These are phyloP conservation scores for Aspergillus unguis DNA, from an alignment of 2,329 filamentous ascomycete genomes.

Conservation along the genomic window DNA sequence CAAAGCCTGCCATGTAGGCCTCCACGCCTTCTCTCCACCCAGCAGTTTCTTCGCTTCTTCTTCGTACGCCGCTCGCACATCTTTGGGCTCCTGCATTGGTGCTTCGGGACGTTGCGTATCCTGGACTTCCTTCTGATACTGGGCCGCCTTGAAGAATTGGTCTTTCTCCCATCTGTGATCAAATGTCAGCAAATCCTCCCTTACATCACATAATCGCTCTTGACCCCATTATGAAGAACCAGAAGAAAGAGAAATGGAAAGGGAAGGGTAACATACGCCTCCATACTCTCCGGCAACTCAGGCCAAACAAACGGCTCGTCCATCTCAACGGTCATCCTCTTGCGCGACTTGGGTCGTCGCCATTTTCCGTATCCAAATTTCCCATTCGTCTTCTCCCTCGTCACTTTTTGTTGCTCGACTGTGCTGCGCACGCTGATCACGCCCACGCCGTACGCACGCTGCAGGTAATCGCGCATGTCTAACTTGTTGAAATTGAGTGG, in stretches of 20 bases:
- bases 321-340: conserved; percentile 95
- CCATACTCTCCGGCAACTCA: conserved; percentile 59
- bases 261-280: conserved; percentile 47
- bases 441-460: conserved; percentile 75
- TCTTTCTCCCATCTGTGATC: conserved; percentile 58
- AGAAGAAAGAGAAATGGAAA: neutral
- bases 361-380: conserved; percentile 53
- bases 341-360: conserved; percentile 69
- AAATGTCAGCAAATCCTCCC: conserved; percentile 5
- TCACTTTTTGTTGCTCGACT: conserved; percentile 66
- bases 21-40: conserved; percentile 61
- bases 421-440: conserved; percentile 72
- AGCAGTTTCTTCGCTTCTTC: conserved; percentile 63
- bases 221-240: neutral
- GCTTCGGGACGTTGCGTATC: conserved; percentile 34
- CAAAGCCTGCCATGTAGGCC: conserved; percentile 46
- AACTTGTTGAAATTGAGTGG: conserved; percentile 93
- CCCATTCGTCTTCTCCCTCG: conserved; percentile 37
- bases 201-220: neutral
- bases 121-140: conserved; percentile 44
- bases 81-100: conserved; percentile 35
- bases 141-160: conserved; percentile 54
- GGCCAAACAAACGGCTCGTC: conserved; percentile 87
- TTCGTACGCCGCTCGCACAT: conserved; percentile 48
- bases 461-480: conserved; percentile 92